Base-by-base conservation (phyloP, 495 filamentous ascomycete genomes). In the Trichocladium uniseriatum region DNA sequence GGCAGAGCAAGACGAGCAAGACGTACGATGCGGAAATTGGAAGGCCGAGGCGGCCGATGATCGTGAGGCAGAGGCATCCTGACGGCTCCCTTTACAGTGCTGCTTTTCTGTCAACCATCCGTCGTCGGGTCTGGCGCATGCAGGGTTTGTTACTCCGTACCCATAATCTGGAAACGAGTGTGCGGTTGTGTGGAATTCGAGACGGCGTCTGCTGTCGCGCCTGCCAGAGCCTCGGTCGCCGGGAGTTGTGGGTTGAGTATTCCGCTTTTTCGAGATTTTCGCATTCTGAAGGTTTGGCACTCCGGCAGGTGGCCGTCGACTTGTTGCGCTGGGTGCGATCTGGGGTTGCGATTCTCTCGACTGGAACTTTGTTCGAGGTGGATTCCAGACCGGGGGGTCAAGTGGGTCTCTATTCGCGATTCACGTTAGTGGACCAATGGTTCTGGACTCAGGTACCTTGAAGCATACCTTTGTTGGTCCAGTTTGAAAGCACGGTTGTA, bases 81-180 rank as follows among this genome's bases (percentile, higher is more conserved):
- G 43, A 51, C 40, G 28, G 55, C 51, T 34, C 55, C 53, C 28
- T 55, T 45, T 18, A 61, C 22, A 41, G 55, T 52, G n/a, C 58
- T 63, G 22, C 10, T 13, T 48, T 28, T 27, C 16, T 44, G 37
- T 57, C 45, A 60, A 44, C 49, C 15, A 37, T 22, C 35, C 16
- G 28, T 28, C 15, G 28, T 16, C 14, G 41, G 19, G n/a, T 39
- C 24, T 9, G 37, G 5, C 9, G 1, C 38, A 41, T 20, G 19
- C n/a, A 8, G 18, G 35, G n/a, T 2, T 8, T 15, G n/a, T n/a
- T n/a, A n/a, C n/a, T n/a, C n/a, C 38, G 20, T 58, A 63, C 62
- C 62, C 62, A 63, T 65, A 63, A 41, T 65, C 62, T 24, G 62
- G 58, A 35, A 61, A 58, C 15, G 56, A 53, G 45, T 61, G 53